phyloP scores from a whole-genome alignment of 192 early-diverging fungal species.

The Kickxella alabastrina region DNA sequence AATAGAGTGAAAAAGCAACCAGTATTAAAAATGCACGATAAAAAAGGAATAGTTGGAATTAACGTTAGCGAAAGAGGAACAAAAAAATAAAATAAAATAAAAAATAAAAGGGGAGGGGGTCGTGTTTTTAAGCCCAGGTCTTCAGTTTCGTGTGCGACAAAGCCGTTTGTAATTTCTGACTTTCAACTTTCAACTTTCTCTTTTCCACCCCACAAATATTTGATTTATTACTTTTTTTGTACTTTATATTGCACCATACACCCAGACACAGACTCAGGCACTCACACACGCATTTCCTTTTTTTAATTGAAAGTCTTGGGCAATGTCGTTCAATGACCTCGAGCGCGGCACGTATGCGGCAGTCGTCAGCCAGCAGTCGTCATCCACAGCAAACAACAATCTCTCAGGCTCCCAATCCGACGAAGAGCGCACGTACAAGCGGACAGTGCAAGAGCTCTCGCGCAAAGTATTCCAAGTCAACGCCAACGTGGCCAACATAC shows the following conservation, averaged over 20 bases:
- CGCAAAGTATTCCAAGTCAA: slow-evolving; percentile 85
- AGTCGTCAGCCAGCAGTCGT: neutral
- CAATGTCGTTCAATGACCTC: slow-evolving; percentile 67
- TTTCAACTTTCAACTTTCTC: too few relatives aligned
- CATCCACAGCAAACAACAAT: slow-evolving; percentile 8
- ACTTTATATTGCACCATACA: too few relatives aligned
- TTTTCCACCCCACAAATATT: too few relatives aligned
- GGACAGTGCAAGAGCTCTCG: slow-evolving; percentile 65
- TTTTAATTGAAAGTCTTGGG: neutral
- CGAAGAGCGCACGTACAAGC: slow-evolving; percentile 52
- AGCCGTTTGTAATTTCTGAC: too few relatives aligned
- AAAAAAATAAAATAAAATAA: neutral
- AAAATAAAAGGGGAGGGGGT: neutral
- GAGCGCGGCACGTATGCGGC: slow-evolving; percentile 50
- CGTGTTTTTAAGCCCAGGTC: neutral
- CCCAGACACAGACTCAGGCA: too few relatives aligned
- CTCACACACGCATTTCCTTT: neutral
- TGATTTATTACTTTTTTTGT: slow-evolving; percentile 4
- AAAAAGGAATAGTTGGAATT: too few relatives aligned
- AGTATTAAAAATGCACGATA: too few relatives aligned
- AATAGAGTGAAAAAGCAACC: too few relatives aligned
- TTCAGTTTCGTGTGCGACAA: too few relatives aligned
- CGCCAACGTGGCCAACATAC: slow-evolving; percentile 77
- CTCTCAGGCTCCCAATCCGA: slow-evolving; percentile 16
- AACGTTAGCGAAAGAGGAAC: too few relatives aligned